A percentile compares a stretch with the other conserved stretches of the same genome.
These are phyloP conservation scores for Rhizophora apiculata DNA, from an alignment of 345 rosid species.

Conservation along the genomic window DNA sequence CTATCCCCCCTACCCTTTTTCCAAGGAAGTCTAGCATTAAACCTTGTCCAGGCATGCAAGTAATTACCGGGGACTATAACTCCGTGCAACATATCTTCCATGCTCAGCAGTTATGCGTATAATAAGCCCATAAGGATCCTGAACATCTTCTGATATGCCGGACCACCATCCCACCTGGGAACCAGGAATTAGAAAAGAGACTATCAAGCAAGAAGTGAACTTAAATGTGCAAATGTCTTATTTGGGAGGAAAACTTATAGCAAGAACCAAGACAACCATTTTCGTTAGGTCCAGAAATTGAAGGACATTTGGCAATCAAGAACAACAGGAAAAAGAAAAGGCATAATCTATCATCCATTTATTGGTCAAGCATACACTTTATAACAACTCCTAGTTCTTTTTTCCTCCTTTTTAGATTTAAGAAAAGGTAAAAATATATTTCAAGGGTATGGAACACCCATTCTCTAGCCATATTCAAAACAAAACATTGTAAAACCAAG, in stretches of 20 bases:
- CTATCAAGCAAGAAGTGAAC: not conserved
- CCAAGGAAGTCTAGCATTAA: too few species aligned
- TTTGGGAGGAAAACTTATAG: too few species aligned
- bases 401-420: too few species aligned
- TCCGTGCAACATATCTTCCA: slow-evolving; percentile 19
- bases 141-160: slow-evolving; percentile 69
- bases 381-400: too few species aligned
- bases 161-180: slow-evolving; percentile 98
- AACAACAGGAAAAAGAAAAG: too few species aligned
- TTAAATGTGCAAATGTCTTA: not conserved
- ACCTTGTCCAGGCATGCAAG: slow-evolving; percentile 1
- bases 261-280: too few species aligned
- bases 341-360: too few species aligned
- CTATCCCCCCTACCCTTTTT: too few species aligned
- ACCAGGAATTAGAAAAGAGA: slow-evolving; percentile 9
- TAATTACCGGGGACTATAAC: slow-evolving; percentile 14
- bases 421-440: too few species aligned
- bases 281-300: too few species aligned
- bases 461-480: not conserved
- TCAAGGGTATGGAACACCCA: not conserved
- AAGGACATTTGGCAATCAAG: too few species aligned
- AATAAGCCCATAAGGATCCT: slow-evolving; percentile 83
- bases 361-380: too few species aligned
- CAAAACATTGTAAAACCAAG: not conserved
- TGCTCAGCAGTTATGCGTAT: slow-evolving; percentile 62